Evolutionary conservation across 441 rosid species (phyloP), one percentile per base, ranked within the genome.

Genomic region (Iberis amara): DNA sequence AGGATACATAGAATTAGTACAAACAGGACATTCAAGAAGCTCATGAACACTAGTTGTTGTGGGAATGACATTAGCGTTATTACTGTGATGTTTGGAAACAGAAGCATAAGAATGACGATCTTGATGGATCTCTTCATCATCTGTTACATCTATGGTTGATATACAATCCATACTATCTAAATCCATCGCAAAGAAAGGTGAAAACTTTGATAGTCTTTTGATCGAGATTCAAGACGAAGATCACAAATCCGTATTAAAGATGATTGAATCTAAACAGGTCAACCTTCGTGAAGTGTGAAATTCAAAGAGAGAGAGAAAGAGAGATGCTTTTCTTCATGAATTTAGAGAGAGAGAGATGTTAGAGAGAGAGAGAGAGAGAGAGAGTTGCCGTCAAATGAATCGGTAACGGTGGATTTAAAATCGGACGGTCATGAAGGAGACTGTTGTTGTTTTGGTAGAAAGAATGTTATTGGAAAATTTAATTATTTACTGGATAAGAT

Each of bases 1-100:
- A 71, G 99, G 99, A 70, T 89, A 89, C 99, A 92, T 92, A 50
- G 90, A 92, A 76, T 83, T 92, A 66, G 96, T 82, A 47, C 98
- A 91, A 48, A 86, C 98, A 31, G 98, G 98, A 59, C 98, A 92
- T 70, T 92, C 98, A 13, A 92, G 97, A 50, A 92, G 81, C 70
- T 92, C 99, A 57, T 92, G 97, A 59, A 92, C 97, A 71, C 99
- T 79, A 35, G 85, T 83, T 8, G 96, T 77, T 55, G 75, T 53
- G 9, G 76, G 83, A 44, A 4, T 2, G 61, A 58, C 62, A 59
- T 49, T 63, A 64, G 45, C 35, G 53, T 58, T 64, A 51, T 46
- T 65, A 59, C 47, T 53, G 35, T 74, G 90, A 54, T 78, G 68
- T 73, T 87, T 86, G 14, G 89, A 64, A 65, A 73, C 64, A 3